phyloP scores from a whole-genome alignment of 345 rosid genomes.

The Gossypium anomalum region DNA sequence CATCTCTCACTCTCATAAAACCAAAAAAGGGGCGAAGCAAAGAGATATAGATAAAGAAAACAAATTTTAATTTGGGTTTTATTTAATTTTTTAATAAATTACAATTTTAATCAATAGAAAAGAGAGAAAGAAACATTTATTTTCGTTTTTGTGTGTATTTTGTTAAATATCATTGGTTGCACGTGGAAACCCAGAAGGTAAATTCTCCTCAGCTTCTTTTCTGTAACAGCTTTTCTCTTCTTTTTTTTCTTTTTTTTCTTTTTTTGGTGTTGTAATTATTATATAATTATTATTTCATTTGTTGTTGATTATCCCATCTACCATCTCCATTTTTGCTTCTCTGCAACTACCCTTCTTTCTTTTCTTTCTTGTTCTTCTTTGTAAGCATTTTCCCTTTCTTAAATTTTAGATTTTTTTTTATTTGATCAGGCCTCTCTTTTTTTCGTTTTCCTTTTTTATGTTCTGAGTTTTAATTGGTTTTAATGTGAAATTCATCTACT shows the following conservation, averaged over 20 bases:
- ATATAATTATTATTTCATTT: constrained; percentile 15
- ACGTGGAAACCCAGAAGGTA: constrained; percentile 62
- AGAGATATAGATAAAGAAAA: background rate
- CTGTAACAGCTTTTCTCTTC: background rate
- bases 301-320: constrained; percentile 27
- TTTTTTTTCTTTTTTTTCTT: background rate
- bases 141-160: constrained; percentile 22
- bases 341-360: constrained; percentile 23
- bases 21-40: background rate
- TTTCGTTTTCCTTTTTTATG: constrained; percentile 1
- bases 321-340: constrained; percentile 29
- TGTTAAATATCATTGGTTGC: constrained; percentile 52
- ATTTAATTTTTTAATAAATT: background rate
- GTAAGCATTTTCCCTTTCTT: constrained; percentile 23
- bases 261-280: background rate
- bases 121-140: background rate
- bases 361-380: constrained; percentile 17
- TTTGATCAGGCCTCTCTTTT: background rate
- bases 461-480: constrained; percentile 30
- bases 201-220: constrained; percentile 28
- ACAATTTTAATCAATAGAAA: background rate
- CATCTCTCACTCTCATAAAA: background rate
- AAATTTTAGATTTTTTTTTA: background rate
- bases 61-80: background rate
- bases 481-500: constrained; percentile 19